phyloP scores from a whole-genome alignment of 106 monocot species.

The Allium sativum region DNA sequence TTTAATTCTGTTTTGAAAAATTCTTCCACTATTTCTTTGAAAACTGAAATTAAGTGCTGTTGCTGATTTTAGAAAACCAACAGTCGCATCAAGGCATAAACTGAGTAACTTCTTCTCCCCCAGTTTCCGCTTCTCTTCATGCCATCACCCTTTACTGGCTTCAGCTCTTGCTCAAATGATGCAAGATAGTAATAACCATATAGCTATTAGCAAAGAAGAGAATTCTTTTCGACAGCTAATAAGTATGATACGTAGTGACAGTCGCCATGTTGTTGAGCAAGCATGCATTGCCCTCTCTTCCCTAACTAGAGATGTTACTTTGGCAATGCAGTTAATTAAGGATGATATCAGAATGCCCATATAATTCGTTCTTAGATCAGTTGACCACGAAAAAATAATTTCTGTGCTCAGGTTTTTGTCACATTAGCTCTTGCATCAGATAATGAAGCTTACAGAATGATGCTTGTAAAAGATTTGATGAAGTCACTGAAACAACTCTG shows the following conservation, averaged over 20 bases:
- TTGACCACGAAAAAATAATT: slow-evolving; percentile 59
- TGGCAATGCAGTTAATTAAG: slow-evolving; percentile 90
- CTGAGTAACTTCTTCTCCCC: slow-evolving; percentile 88
- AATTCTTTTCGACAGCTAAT: slow-evolving; percentile 94
- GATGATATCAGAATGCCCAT: slow-evolving; percentile 92
- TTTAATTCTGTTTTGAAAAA: too few relatives aligned
- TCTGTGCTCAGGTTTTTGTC: slow-evolving; percentile 85
- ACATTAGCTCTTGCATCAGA: slow-evolving; percentile 85
- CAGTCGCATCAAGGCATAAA: slow-evolving; percentile 77
- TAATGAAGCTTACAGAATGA: slow-evolving; percentile 74
- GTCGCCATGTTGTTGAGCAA: slow-evolving; percentile 96
- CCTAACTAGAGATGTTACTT: slow-evolving; percentile 65
- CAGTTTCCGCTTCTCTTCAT: slow-evolving; percentile 96
- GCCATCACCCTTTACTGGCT: slow-evolving; percentile 96
- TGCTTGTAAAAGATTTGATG: slow-evolving; percentile 84
- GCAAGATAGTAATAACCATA: slow-evolving; percentile 70
- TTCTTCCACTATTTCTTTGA: too few relatives aligned
- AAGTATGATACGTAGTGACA: slow-evolving; percentile 94
- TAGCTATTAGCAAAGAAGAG: slow-evolving; percentile 88
- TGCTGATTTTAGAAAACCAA: slow-evolving; percentile 62
- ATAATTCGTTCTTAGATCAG: slow-evolving; percentile 62
- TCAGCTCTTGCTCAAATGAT: slow-evolving; percentile 86
- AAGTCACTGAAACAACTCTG: slow-evolving; percentile 83
- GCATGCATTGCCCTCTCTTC: slow-evolving; percentile 91
- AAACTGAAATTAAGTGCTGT: too few relatives aligned